These are phyloP conservation scores for Blastomyces gilchristii DNA, from an alignment of 2,329 filamentous ascomycete species.

Conservation along the genomic window DNA sequence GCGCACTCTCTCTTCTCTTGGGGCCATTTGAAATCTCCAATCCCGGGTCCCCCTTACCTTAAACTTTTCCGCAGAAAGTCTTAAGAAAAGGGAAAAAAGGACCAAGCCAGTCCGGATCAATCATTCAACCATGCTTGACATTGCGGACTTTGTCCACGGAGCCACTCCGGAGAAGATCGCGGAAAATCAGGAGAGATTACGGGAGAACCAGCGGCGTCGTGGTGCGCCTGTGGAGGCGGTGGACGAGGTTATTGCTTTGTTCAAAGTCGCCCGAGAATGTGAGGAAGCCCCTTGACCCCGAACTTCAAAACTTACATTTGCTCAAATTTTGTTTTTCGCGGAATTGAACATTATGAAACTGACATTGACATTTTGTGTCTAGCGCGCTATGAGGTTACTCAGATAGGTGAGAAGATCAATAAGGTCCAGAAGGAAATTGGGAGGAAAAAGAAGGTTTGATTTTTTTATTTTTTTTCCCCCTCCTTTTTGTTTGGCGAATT, in stretches of 20 bases:
- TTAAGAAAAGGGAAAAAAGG: no score
- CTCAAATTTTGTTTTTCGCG: no score
- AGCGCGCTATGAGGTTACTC: constrained; percentile 67
- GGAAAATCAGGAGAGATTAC: constrained; percentile 59
- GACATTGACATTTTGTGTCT: no score
- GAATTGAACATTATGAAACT: no score
- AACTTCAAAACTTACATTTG: neutral
- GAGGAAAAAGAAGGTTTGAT: constrained; percentile 68
- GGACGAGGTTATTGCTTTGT: constrained; percentile 80
- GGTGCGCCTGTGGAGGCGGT: constrained; percentile 72
- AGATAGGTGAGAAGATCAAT: constrained; percentile 79
- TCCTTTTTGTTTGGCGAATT: neutral
- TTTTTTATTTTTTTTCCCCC: no score
- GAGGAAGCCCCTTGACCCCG: constrained; percentile 18
- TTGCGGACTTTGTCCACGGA: constrained; percentile 73
- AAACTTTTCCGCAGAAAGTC: no score
- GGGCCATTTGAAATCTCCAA: no score
- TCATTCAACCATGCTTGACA: constrained; percentile 54
- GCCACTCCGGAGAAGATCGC: constrained; percentile 86
- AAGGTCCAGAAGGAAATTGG: constrained; percentile 82
- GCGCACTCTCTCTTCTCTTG: neutral
- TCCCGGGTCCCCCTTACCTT: no score
- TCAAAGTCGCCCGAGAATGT: constrained; percentile 74
- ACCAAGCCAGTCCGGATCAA: no score
- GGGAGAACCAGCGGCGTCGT: constrained; percentile 78